These are phyloP conservation scores for Exophiala sp. DNA, from an alignment of 2,329 filamentous ascomycete genomes.

Conservation along the genomic window DNA sequence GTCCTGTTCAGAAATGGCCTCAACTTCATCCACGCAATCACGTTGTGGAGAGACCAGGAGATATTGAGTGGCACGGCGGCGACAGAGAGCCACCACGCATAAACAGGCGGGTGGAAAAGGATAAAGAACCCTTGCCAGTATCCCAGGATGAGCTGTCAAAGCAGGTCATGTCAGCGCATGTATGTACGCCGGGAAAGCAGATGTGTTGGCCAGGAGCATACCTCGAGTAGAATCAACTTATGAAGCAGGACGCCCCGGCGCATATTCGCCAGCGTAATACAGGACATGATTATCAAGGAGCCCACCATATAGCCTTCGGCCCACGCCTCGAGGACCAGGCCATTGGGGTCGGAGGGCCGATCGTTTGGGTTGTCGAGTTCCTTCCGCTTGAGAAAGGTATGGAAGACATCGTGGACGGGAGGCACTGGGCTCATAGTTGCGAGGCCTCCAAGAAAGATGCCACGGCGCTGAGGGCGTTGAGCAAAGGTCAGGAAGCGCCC, in stretches of 20 bases:
- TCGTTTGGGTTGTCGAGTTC: constrained; percentile 17
- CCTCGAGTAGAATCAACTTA: constrained; percentile 43
- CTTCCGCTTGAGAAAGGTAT: constrained; percentile 15
- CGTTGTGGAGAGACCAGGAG: constrained; percentile 55
- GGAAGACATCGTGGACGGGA: constrained; percentile 18
- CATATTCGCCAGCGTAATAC: constrained; percentile 43
- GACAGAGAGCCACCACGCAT: constrained; percentile 54
- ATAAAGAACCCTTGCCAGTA: constrained; percentile 52
- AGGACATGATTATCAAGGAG: constrained; percentile 40
- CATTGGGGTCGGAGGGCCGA: constrained; percentile 29
- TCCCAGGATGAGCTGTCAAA: constrained; percentile 43
- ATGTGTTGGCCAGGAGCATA: constrained; percentile 21
- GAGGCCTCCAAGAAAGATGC: neutral
- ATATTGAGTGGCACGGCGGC: constrained; percentile 52
- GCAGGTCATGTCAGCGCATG: constrained; percentile 4
- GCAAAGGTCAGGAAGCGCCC: constrained; percentile 6
- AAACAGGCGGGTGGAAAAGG: constrained; percentile 47
- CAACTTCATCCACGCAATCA: constrained; percentile 57
- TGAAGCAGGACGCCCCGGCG: constrained; percentile 39
- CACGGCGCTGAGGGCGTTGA: neutral
- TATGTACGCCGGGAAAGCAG: neutral
- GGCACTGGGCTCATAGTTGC: constrained; percentile 25
- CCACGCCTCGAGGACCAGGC: constrained; percentile 38
- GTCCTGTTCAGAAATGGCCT: constrained; percentile 48
- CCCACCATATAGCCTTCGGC: constrained; percentile 42